Conservation (phyloP, 768 basidiomycete genomes). For the Rhizopogon vesiculosus region DNA sequence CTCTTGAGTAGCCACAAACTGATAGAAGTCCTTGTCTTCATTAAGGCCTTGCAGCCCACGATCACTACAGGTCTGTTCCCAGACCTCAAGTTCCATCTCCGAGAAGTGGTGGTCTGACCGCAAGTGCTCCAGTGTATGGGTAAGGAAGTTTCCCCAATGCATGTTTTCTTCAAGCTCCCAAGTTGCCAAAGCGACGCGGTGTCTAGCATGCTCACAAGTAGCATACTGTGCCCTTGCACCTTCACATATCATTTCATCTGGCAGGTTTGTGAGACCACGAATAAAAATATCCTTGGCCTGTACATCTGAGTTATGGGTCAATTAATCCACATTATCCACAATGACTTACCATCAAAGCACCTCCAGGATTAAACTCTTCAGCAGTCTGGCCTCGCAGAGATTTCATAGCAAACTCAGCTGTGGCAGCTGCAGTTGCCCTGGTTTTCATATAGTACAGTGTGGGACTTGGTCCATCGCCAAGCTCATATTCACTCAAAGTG, state of each 20-base stretch:
- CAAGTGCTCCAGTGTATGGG: not conserved
- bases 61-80: not conserved
- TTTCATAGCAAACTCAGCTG: not conserved
- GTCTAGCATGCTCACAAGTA: not conserved
- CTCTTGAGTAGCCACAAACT: not conserved
- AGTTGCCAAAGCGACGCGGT: not conserved
- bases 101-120: not conserved
- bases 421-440: not conserved
- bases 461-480: too few relatives aligned
- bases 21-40: not conserved
- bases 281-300: not conserved
- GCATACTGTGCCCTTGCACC: constrained; percentile 1
- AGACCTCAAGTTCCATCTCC: not conserved
- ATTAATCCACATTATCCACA: too few relatives aligned
- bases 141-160: not conserved
- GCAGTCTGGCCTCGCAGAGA: not conserved
- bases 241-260: not conserved
- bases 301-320: not conserved
- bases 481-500: too few relatives aligned
- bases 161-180: constrained; percentile 1
- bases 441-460: too few relatives aligned
- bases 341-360: not conserved
- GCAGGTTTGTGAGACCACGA: not conserved
- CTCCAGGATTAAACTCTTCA: not conserved
- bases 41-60: not conserved